Base-by-base conservation (phyloP, 1,284 basidiomycete genomes). In the Ceratobasidium sp. region DNA sequence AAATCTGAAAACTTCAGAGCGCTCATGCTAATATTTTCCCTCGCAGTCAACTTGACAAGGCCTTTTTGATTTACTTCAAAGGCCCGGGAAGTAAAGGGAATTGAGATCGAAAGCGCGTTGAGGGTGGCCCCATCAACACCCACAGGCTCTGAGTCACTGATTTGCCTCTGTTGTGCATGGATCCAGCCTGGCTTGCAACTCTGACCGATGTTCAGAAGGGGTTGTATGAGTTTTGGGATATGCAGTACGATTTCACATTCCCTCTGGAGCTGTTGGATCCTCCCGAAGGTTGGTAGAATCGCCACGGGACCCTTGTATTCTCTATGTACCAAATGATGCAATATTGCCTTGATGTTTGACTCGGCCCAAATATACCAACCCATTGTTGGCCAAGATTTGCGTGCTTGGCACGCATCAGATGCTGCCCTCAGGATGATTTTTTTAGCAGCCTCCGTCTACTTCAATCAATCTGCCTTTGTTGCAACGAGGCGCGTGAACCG, bases 111-210 rank as follows among this genome's bases (percentile, higher is more conserved):
- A n/a, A 33, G 10, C 56, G 56, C 9, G n/a, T 58, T 23, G 56
- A 58, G 13, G 9, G 15, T 58, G 56, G 56, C 15, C n/a, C n/a
- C n/a, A 4, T 58, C 28, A 58, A n/a, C 56, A 58, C 12, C 10
- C 56, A 12, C n/a, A 58, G 56, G 56, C 28, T 58, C 28, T 2
- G n/a, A 13, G 56, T 58, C 13, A n/a, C 28, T 33, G 56, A 12
- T 10, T 58, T 58, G 56, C 56, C 56, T 10, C 56, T 58, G 15
- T 58, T 12, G 56, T 58, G 56, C n/a, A 58, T 58, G n/a, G 56
- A 58, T n/a, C 56, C 56, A 13, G 56, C 10, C n/a, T 58, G 56
- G 56, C 28, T 58, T 18, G 56, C 56, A 4, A 23, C 56, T 10
- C 28, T 58, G 10, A 58, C 56, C 15, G 56, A 58, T 33, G 12